Percentiles rank a stretch among this genome's conserved stretches.
Evolutionary conservation across 2,329 filamentous ascomycete species (phyloP).

Genomic region (Akanthomyces uredinophilus): DNA sequence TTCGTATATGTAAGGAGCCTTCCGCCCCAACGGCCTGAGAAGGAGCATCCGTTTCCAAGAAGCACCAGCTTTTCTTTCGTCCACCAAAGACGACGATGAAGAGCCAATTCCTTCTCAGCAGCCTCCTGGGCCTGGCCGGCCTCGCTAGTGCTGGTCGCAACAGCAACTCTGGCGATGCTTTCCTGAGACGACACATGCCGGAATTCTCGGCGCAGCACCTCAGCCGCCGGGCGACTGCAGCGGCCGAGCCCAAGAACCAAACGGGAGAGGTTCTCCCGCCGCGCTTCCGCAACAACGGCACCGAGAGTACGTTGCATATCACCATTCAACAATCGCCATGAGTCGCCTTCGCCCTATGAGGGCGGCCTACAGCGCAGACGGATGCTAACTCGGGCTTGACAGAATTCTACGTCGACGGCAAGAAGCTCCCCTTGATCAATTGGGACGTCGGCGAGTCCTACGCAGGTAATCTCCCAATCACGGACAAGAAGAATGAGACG

Average conservation of each 20-base stretch:
- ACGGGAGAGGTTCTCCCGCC: neutral
- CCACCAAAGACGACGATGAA: neutral
- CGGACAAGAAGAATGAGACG: conserved; percentile 33
- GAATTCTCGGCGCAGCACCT: neutral
- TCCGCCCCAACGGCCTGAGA: neutral
- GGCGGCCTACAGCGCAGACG: neutral
- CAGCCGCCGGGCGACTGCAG: neutral
- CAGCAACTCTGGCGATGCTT: neutral
- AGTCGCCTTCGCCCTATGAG: neutral
- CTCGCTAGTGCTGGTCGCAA: conserved; percentile 1
- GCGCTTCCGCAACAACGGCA: conserved; percentile 18
- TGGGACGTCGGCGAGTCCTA: conserved; percentile 60
- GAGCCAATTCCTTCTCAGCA: neutral
- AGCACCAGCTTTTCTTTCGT: neutral
- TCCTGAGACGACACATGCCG: neutral
- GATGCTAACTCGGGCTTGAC: neutral
- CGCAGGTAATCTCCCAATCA: conserved; percentile 52
- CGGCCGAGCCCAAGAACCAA: neutral
- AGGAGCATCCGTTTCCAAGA: neutral
- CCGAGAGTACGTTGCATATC: conserved; percentile 17
- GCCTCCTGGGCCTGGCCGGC: conserved; percentile 7
- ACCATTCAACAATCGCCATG: neutral
- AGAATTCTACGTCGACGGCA: conserved; percentile 57
- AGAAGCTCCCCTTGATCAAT: conserved; percentile 55
- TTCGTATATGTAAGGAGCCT: neutral